Base-by-base conservation (phyloP, 1,284 basidiomycete genomes). In the Spongispora temasekensis region DNA sequence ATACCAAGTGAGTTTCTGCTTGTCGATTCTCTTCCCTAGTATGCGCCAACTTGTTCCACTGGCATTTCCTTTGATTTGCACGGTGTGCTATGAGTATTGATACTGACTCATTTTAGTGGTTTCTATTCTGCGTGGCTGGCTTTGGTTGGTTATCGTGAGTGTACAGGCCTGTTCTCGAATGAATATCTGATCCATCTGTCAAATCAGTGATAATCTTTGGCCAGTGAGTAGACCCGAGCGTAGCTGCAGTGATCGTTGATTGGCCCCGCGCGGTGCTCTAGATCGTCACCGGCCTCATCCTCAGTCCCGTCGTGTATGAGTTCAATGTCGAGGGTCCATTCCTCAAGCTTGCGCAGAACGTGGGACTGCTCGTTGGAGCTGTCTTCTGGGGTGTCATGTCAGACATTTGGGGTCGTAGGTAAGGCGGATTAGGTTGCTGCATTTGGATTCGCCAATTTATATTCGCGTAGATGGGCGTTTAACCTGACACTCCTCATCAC, bases 401-500 rank as follows among this genome's bases (percentile, higher is more conserved):
- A 64, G 90, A 82, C 64, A 73, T 87, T 15, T 90, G 87, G 86
- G 85, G 85, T 21, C 73, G 84, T 68, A 75, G 79, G 81, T 83
- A 56, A 32, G 70, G 3, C 66, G n/a, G 19, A 30, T 37, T 17
- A 31, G 17, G 10, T 56, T 10, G 5, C 3, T 28, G n/a, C 27
- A 37, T 57, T 27, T n/a, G n/a, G 10, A 54, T 31, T 28, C 3
- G 32, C 31, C 23, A 7, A 55, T 58, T 73, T 35, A 64, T 30
- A 5, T 27, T 34, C 23, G 6, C 23, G 58, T 54, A 86, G 85
- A 62, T 84, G 85, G 78, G 85, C 86, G 2, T 93, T 93, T 77
- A 92, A 93, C 71, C 71, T 89, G 37, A 93, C 90, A 0, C 79
- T 92, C 32, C 75, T 91, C 35, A 87, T 93, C 61, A 82, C 85